Conservation (phyloP, 139 green algal genomes). For the Pleodorina starrii region DNA sequence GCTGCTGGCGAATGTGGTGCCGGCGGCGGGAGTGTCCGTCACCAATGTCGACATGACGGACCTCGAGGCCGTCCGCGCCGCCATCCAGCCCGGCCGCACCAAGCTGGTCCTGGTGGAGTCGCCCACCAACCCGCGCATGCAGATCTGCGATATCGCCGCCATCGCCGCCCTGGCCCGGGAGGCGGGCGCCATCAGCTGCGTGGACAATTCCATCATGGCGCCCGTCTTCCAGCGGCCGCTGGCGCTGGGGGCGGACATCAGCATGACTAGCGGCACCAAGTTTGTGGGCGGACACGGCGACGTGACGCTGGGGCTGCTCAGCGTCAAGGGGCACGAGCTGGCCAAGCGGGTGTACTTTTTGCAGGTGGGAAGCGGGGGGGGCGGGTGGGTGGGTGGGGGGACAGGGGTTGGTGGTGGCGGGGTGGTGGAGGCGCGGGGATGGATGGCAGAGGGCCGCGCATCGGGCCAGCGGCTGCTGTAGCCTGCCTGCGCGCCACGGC, state of each 20-base stretch:
- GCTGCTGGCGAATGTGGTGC: slow-evolving; percentile 80
- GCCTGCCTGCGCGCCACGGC: too few relatives aligned
- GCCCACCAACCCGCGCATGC: slow-evolving; percentile 98
- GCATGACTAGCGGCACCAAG: slow-evolving; percentile 97
- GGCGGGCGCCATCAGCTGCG: slow-evolving; percentile 84
- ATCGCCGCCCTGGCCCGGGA: slow-evolving; percentile 81
- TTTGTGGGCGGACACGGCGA: slow-evolving; percentile 97
- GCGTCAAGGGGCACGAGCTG: slow-evolving; percentile 86
- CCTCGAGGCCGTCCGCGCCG: slow-evolving; percentile 74
- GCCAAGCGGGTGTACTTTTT: slow-evolving; percentile 91
- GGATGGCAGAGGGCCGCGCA: too few relatives aligned
- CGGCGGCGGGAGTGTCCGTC: slow-evolving; percentile 68
- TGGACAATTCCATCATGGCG: slow-evolving; percentile 99
- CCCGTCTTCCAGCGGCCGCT: slow-evolving; percentile 83
- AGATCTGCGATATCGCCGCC: slow-evolving; percentile 94
- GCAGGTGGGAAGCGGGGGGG: slow-evolving; percentile 62
- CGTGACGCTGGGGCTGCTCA: slow-evolving; percentile 93
- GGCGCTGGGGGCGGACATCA: slow-evolving; percentile 95
- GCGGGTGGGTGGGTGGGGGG: background rate
- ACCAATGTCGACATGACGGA: slow-evolving; percentile 95
- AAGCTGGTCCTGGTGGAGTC: slow-evolving; percentile 97
- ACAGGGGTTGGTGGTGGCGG: too few relatives aligned
- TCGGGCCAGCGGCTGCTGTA: too few relatives aligned
- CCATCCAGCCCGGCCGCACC: slow-evolving; percentile 83
- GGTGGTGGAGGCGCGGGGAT: too few relatives aligned